phyloP scores from a whole-genome alignment of 208 protist genomes.

The Vickermania ingenoplastis region DNA sequence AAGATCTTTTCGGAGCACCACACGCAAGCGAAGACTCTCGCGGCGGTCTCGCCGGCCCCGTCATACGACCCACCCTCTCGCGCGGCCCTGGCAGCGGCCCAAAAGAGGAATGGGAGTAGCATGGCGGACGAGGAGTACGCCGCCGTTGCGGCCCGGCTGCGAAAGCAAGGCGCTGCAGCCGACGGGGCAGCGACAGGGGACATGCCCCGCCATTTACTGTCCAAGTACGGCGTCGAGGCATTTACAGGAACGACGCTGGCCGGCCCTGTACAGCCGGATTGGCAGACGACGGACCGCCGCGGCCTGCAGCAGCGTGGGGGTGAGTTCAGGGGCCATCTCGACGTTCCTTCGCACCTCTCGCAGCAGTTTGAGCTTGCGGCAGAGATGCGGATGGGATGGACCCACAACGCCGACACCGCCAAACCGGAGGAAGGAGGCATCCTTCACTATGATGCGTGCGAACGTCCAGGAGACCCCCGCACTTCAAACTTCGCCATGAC shows the following conservation, averaged over 20 bases:
- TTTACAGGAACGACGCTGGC: background rate
- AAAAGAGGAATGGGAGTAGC: too few relatives aligned
- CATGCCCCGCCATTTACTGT: background rate
- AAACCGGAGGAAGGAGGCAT: constrained; percentile 1
- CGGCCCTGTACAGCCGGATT: constrained; percentile 7
- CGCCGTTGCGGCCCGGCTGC: too few relatives aligned
- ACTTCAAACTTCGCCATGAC: constrained; percentile 38
- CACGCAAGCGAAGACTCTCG: background rate
- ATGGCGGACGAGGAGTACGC: background rate
- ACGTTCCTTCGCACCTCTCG: constrained; percentile 24
- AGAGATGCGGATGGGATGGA: constrained; percentile 21
- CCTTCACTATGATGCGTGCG: background rate
- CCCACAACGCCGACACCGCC: background rate
- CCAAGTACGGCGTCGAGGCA: background rate
- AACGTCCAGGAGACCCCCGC: constrained; percentile 5
- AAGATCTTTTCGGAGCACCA: background rate
- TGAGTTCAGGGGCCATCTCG: constrained; percentile 1
- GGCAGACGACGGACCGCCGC: constrained; percentile 12
- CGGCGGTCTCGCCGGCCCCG: background rate
- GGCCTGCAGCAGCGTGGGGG: constrained; percentile 11
- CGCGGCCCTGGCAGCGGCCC: background rate
- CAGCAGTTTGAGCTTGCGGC: constrained; percentile 32
- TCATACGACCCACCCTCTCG: background rate
- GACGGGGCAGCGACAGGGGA: background rate
- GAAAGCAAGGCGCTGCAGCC: background rate